phyloP scores from a whole-genome alignment of 2,329 filamentous ascomycete genomes.

The Fusarium fujikuroi region DNA sequence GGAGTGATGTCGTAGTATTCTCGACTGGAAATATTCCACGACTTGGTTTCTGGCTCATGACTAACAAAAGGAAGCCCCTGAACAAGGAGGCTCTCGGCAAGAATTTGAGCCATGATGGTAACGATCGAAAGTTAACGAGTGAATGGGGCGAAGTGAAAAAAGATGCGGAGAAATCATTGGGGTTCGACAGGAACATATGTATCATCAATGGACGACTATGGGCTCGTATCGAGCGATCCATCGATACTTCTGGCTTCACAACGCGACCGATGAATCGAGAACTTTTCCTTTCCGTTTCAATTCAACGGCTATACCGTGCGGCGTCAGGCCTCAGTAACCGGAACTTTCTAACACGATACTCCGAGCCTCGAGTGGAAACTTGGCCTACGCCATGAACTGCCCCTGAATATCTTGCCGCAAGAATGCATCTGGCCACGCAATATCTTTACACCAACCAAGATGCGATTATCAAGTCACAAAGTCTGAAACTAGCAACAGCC shows the following conservation, averaged over 20 bases:
- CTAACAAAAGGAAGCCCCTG: conserved; percentile 39
- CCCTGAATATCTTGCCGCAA: conserved; percentile 22
- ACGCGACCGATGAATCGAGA: conserved; percentile 19
- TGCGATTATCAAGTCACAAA: conserved; percentile 4
- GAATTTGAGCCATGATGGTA: conserved; percentile 44
- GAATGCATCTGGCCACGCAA: conserved; percentile 18
- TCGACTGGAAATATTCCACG: conserved; percentile 39
- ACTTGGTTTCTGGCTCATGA: conserved; percentile 30
- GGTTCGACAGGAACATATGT: conserved; percentile 39
- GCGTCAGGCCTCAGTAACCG: conserved; percentile 22
- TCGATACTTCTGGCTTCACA: conserved; percentile 16
- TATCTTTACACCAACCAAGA: conserved; percentile 17
- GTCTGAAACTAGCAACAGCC: conserved; percentile 33
- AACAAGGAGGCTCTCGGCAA: conserved; percentile 36
- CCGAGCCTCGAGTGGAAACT: conserved; percentile 8
- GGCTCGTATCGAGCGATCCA: conserved; percentile 19
- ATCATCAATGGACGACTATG: conserved; percentile 9
- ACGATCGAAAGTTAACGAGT: conserved; percentile 41
- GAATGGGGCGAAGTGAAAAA: conserved; percentile 23
- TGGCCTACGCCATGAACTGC: conserved; percentile 23
- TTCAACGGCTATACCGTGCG: conserved; percentile 27
- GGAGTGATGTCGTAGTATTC: conserved; percentile 51
- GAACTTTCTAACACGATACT: conserved; percentile 10
- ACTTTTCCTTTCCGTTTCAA: conserved; percentile 15
- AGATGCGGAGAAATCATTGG: conserved; percentile 15